A percentile compares a stretch with the other conserved stretches of the same genome.
phyloP scores from a whole-genome alignment of 768 basidiomycete genomes.

The Suillus weaverae region DNA sequence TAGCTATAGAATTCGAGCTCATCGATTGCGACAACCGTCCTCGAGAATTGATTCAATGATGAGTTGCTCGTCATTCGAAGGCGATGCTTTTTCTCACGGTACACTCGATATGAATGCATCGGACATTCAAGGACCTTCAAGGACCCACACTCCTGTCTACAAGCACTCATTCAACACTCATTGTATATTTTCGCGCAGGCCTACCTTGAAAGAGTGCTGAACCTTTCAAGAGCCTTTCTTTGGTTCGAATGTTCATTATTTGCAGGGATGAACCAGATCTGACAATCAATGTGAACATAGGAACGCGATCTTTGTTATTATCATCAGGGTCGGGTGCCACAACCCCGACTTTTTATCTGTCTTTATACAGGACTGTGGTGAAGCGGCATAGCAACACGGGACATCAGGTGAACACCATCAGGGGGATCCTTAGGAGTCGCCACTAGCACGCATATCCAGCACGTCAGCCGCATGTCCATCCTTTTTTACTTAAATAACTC shows the following conservation, averaged over 20 bases:
- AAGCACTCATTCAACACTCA: background rate
- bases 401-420: background rate
- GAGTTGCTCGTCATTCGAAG: background rate
- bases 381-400: background rate
- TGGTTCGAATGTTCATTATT: background rate
- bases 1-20: background rate
- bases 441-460: conserved; percentile 1
- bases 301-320: background rate
- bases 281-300: background rate
- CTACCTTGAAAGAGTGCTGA: background rate
- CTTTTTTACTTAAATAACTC: conserved; percentile 1
- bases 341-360: background rate
- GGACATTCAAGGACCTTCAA: background rate
- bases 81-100: background rate
- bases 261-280: background rate
- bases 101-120: background rate
- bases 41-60: no score
- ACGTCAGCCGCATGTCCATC: conserved; percentile 4
- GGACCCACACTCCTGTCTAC: conserved; percentile 4
- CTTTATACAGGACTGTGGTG: background rate
- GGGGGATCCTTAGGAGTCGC: background rate
- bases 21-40: no score
- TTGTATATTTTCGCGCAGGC: background rate
- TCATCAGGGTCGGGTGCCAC: background rate
- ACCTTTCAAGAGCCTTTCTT: background rate